A percentile compares a stretch with the other conserved stretches of the same genome.
Conservation (phyloP, 2,329 filamentous ascomycete species). For the Fusarium falciforme region DNA sequence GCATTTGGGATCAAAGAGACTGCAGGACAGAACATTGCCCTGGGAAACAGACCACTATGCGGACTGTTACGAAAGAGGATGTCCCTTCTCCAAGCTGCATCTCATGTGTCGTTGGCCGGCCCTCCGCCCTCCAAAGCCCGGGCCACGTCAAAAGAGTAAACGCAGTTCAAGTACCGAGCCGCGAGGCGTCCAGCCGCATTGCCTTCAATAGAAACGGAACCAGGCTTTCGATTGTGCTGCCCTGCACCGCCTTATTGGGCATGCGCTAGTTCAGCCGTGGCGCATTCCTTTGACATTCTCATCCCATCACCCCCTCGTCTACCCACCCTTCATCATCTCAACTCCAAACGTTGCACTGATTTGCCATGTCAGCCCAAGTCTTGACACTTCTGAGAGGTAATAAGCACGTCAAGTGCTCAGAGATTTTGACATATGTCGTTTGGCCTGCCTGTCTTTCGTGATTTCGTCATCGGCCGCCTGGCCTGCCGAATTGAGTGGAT, state of each 20-base stretch:
- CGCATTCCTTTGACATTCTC: slow-evolving; percentile 42
- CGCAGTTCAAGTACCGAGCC: slow-evolving; percentile 29
- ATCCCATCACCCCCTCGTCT: neutral
- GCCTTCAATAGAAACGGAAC: slow-evolving; percentile 36
- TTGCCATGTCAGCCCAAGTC: neutral
- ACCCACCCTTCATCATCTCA: slow-evolving; percentile 15
- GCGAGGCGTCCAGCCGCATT: slow-evolving; percentile 37
- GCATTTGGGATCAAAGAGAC: slow-evolving; percentile 36
- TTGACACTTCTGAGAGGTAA: neutral
- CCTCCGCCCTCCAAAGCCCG: slow-evolving; percentile 22
- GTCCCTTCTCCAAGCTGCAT: slow-evolving; percentile 41
- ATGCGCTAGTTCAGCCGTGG: slow-evolving; percentile 39
- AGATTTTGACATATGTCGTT: slow-evolving; percentile 4
- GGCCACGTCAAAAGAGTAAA: slow-evolving; percentile 36
- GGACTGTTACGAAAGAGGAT: slow-evolving; percentile 31
- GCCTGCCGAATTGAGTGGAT: slow-evolving; percentile 6
- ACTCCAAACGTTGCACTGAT: slow-evolving; percentile 13
- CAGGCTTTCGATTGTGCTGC: slow-evolving; percentile 34
- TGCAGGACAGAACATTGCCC: slow-evolving; percentile 20
- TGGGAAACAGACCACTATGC: slow-evolving; percentile 38
- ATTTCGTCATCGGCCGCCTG: neutral
- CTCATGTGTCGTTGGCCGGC: slow-evolving; percentile 42
- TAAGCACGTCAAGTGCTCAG: neutral
- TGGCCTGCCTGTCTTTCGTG: neutral
- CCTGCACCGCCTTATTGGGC: slow-evolving; percentile 35